Evolutionary conservation across 2,329 filamentous ascomycete species (phyloP).

Genomic region (Lachnellula arida): DNA sequence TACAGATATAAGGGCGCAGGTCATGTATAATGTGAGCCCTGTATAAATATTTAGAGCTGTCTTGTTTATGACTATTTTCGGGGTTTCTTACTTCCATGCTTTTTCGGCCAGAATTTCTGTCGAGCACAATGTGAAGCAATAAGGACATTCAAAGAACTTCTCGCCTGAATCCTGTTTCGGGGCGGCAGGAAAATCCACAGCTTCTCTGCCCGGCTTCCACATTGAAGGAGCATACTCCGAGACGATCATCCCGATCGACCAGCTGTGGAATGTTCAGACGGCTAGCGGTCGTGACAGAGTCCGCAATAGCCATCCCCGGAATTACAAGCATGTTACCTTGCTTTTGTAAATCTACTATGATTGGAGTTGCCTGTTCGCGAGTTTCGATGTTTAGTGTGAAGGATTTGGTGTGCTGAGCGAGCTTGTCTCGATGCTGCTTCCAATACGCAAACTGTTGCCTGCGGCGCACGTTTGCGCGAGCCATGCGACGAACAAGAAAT

Average conservation of each 20-base stretch:
- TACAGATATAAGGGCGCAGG: background rate
- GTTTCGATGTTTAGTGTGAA: background rate
- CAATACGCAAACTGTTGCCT: background rate
- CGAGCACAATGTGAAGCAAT: background rate
- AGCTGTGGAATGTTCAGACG: background rate
- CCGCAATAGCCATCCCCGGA: background rate
- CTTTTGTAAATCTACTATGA: background rate
- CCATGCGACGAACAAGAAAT: background rate
- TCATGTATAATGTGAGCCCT: background rate
- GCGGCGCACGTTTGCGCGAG: background rate
- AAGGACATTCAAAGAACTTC: background rate
- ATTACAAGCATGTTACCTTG: background rate
- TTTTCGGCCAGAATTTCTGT: background rate
- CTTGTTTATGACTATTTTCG: background rate
- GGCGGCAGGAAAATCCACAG: background rate
- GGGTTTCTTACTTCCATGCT: background rate
- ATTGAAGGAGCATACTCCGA: background rate
- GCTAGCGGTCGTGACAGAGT: background rate
- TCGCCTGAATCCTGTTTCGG: background rate
- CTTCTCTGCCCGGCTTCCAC: background rate
- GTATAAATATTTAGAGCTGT: background rate
- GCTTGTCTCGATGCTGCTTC: background rate
- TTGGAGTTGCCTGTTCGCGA: background rate
- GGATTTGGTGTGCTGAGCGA: no score
- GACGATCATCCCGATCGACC: background rate